Base-by-base conservation (phyloP, 352 stramenopile genomes). In the Pythium plurisporium region DNA sequence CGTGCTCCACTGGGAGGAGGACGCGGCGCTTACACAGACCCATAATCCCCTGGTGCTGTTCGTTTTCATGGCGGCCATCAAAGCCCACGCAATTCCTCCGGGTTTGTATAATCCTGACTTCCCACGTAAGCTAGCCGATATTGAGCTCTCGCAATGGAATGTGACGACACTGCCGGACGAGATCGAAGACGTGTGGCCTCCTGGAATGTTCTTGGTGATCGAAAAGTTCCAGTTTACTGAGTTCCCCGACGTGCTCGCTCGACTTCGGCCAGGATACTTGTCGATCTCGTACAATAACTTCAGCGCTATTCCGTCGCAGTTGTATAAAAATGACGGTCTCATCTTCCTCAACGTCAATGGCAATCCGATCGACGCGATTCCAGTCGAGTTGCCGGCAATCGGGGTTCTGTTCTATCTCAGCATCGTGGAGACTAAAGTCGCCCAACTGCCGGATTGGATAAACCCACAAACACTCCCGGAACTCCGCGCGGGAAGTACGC, bases 231-330 rank as follows among this genome's bases (percentile, higher is more conserved):
- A 33, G 7, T 52, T 59, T 22, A 8, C 52, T 1, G 17, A n/a
- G 29, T 59, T 59, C 29, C 52, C 52, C 0, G 20, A 26, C 2
- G 45, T 42, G 9, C 38, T 53, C 0, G 25, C 41, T 2, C 25
- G 19, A 20, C 7, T 67, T 3, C 46, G 50, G 15, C 60, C 53
- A 2, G 25, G 17, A 1, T 58, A 27, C 14, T 19, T 67, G 17
- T 62, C 52, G 1, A 41, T 62, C 4, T 36, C 60, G 5, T 59
- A 20, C 46, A 67, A 67, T 47, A 62, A 62, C 38, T 55, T 67
- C 41, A 50, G 37, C 2, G 26, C 40, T 12, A 55, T 62, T 15
- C 48, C 57, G 12, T 5, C 31, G 4, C 10, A 22, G n/a, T 31
- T 59, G 5, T 65, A 31, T 29, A 19, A 44, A 12, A 59, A 65